A percentile compares a stretch with the other conserved stretches of the same genome.
Conservation (phyloP, 495 filamentous ascomycete species). For the Penicillium coprophilum region DNA sequence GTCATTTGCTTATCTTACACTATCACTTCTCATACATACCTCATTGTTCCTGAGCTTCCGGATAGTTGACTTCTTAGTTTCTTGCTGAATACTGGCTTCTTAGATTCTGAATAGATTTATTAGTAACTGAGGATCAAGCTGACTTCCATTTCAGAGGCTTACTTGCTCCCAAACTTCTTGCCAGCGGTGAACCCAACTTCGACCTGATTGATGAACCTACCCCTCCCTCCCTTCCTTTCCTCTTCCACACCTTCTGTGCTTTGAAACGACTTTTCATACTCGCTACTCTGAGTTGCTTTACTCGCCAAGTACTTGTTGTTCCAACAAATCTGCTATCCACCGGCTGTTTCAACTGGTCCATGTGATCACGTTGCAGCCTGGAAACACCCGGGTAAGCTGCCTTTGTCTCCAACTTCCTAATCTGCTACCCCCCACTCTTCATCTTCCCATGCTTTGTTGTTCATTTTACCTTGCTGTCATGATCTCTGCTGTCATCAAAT, state of each 20-base stretch:
- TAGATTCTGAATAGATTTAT: background rate
- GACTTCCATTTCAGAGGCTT: background rate
- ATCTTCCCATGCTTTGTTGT: conserved; percentile 1
- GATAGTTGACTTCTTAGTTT: background rate
- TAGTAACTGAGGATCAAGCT: background rate
- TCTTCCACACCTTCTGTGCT: conserved; percentile 4
- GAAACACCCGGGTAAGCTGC: conserved; percentile 12
- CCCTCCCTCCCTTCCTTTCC: conserved; percentile 27
- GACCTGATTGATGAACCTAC: conserved; percentile 32
- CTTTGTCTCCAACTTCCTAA: conserved; percentile 12
- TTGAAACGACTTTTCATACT: background rate
- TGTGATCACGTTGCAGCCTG: conserved; percentile 9
- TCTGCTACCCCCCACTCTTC: conserved; percentile 13
- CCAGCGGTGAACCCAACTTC: conserved; percentile 16
- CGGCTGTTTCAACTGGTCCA: conserved; percentile 1
- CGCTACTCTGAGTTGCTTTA: background rate
- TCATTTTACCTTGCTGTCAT: background rate
- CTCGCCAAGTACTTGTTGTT: background rate
- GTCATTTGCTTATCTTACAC: conserved; percentile 6
- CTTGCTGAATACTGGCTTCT: background rate
- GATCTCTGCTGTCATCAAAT: background rate
- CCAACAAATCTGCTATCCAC: background rate
- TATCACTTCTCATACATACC: conserved; percentile 12
- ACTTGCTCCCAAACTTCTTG: background rate
- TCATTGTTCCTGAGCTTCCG: conserved; percentile 14